Base-by-base conservation (phyloP, 1,284 basidiomycete genomes). In the Puccinia triticina region DNA sequence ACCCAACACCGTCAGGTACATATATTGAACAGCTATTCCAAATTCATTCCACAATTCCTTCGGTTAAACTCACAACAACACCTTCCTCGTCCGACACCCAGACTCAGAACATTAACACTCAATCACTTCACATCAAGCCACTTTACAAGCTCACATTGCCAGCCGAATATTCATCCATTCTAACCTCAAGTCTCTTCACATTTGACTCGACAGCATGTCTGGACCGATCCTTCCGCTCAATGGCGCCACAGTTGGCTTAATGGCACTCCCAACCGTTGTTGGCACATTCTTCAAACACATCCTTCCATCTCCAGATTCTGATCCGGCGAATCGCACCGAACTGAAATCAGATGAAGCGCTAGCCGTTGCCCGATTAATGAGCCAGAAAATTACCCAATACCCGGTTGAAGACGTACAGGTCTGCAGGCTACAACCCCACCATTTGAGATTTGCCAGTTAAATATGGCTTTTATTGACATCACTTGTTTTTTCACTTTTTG, bases 301-400 rank as follows among this genome's bases (percentile, higher is more conserved):
- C 64, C 26, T 43, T 37, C 50, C 34, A 37, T 26, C 55, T n/a
- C 26, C n/a, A 34, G 57, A 74, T 37, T 46, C 50, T 3, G 55
- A 76, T 76, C 84, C 83, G 40, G 59, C 93, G 77, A 90, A 91
- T 83, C 89, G 92, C 83, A 91, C 94, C 74, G 93, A 95, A 86
- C 87, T 96, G 50, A 88, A 95, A 84, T 95, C 94, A 85, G 93
- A 95, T 85, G 91, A 92, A 87, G 88, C 88, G 53, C 85, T 85
- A 82, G 74, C 71, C 37, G 82, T 85, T 46, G 87, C 83, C 29
- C 64, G 61, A 32, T 64, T 79, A 34, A 85, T 87, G 82, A 84
- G 85, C 59, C 67, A 85, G 26, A 72, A 86, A 59, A 84, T 85
- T 37, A 87, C 87, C 12, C 85, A 84, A 46, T 85, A 87, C 67